Evolutionary conservation across 768 basidiomycete species (phyloP), one percentile per base, ranked within the genome.

Genomic region (Boletus edulis): DNA sequence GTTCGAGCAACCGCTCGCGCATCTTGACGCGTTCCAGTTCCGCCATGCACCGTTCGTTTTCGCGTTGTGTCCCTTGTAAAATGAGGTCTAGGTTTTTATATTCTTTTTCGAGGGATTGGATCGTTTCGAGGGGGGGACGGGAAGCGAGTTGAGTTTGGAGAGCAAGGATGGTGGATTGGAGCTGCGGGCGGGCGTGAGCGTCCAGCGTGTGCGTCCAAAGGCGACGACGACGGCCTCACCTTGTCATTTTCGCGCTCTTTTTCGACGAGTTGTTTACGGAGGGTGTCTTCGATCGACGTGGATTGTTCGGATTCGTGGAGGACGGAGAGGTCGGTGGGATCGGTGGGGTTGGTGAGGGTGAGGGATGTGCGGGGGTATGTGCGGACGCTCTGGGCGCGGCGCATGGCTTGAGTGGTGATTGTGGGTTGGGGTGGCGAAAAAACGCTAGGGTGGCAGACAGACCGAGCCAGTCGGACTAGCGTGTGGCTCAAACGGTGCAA

Each of bases 1-100:
- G 78, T 65, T 94, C 91, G 35, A 92, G 79, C 70, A 82, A 76
- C 68, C 89, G 88, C 70, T 91, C 88, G 46, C 91, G 77, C n/a
- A 76, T 77, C 54, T 82, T 88, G 4, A 75, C 78, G 59, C 86
- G 77, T 52, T 92, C 90, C 3, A 91, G 75, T 55, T 91, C 89
- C 0, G 81, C 77, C 91, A 93, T 92, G 58, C 85, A 87, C 46
- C 86, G 78, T 61, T 92, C 90, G 62, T 94, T 94, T 73, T 94
- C 91, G 47, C 89, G 75, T 59, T 91, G 89, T 0, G 91, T 92
- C 0, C 90, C 91, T 55, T 88, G 82, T 0, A 91, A 71, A 4
- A 93, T 74, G 17, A 93, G 74, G 38, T 91, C 91, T 1, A 91
- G 73, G 54, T 88, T 86, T 61, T 83, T 83, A 62, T 85, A 84